Evolutionary conservation across 176 grass and related monocot species (phyloP).

Genomic region (Poa pratensis): DNA sequence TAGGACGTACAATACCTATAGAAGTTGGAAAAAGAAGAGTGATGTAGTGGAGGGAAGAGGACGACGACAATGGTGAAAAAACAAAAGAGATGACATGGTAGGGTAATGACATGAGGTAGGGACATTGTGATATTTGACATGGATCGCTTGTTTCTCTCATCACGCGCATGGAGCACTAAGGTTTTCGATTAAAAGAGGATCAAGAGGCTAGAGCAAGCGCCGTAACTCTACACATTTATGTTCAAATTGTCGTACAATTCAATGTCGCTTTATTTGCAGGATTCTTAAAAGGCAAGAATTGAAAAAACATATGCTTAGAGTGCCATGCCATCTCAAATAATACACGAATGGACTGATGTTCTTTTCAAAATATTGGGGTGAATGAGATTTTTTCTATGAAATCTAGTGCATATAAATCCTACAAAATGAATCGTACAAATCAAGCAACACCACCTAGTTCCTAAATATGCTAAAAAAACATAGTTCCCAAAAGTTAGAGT

Average conservation of each 20-base stretch:
- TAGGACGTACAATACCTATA: background rate
- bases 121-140: background rate
- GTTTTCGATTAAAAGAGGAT: background rate
- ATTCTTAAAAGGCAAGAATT: background rate
- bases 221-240: background rate
- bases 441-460: background rate
- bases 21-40: background rate
- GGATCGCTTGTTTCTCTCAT: background rate
- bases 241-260: background rate
- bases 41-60: background rate
- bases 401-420: background rate
- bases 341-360: background rate
- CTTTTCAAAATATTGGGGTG: background rate
- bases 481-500: background rate
- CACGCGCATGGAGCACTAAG: background rate
- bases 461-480: too few relatives aligned
- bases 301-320: background rate
- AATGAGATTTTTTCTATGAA: background rate
- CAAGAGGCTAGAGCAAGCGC: background rate
- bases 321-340: background rate
- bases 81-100: background rate
- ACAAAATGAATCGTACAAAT: background rate
- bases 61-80: background rate
- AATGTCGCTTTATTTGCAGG: background rate
- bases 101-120: background rate